A percentile compares a stretch with the other conserved stretches of the same genome.
Conservation (phyloP, 192 early-diverging fungal genomes). For the Backusella macrospora region DNA sequence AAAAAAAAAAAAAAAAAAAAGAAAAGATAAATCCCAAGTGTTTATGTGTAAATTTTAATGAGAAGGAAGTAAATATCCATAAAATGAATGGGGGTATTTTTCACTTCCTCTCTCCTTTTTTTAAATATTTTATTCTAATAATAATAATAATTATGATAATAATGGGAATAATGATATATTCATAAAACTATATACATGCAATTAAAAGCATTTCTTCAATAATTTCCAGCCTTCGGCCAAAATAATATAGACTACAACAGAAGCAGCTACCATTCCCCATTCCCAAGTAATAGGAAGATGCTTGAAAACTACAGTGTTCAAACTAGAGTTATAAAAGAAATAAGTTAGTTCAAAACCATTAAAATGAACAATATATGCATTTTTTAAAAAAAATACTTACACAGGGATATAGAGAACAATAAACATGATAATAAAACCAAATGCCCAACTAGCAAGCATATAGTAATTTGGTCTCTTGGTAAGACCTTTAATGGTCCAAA, state of each 20-base stretch:
- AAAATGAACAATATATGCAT: not conserved
- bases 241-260: slow-evolving; percentile 62
- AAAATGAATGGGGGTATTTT: slow-evolving; percentile 8
- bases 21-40: no score
- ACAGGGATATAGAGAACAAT: slow-evolving; percentile 69
- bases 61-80: not conserved
- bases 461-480: slow-evolving; percentile 56
- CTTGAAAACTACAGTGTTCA: slow-evolving; percentile 66
- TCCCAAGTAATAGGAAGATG: slow-evolving; percentile 69
- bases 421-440: slow-evolving; percentile 57
- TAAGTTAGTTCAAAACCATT: not conserved
- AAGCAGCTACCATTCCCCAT: slow-evolving; percentile 69
- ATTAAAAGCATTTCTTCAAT: slow-evolving; percentile 4
- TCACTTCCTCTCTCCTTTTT: not conserved
- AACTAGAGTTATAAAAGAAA: not conserved
- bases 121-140: slow-evolving; percentile 3
- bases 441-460: slow-evolving; percentile 45
- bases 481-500: slow-evolving; percentile 54
- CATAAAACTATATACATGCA: not conserved
- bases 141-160: not conserved
- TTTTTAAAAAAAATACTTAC: slow-evolving; percentile 1
- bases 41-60: not conserved
- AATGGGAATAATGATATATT: not conserved
- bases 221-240: slow-evolving; percentile 66
- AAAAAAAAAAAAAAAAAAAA: not conserved